Evolutionary conservation across 768 basidiomycete genomes (phyloP), one percentile per base, ranked within the genome.

Genomic region (Myochromella boudieri): DNA sequence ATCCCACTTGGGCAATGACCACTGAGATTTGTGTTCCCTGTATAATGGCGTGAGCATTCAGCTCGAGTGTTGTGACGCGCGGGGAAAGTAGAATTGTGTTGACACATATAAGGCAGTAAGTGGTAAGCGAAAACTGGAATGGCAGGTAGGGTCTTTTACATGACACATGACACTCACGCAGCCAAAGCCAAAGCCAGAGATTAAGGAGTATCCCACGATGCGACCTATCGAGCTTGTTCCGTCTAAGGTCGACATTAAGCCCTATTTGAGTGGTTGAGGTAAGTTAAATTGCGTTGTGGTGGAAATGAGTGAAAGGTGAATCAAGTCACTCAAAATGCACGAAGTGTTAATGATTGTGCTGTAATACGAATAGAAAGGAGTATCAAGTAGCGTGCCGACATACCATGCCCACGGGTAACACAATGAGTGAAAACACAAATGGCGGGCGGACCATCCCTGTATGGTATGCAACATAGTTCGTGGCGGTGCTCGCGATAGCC

Each of bases 1-100:
- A 37, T 4, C 60, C 58, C 14, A 56, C 58, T 43, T 61, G 61
- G 1, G 58, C 58, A 25, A 61, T 57, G 26, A 63, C 55, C 49
- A 58, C 52, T 14, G 51, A 45, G 1, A 55, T 51, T 48, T 58
- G 60, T 1, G 55, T 57, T 12, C 54, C 57, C 57, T 61, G 22
- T n/a, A 36, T 2, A 44, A 34, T n/a, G n/a, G n/a, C n/a, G n/a
- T n/a, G n/a, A n/a, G n/a, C n/a, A n/a, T n/a, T n/a, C n/a, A n/a
- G n/a, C n/a, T n/a, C n/a, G n/a, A n/a, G n/a, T n/a, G n/a, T n/a
- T n/a, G n/a, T n/a, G n/a, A n/a, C n/a, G n/a, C n/a, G n/a, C n/a
- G n/a, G n/a, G n/a, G n/a, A n/a, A n/a, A n/a, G n/a, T n/a, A n/a
- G n/a, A n/a, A n/a, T n/a, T n/a, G n/a, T n/a, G n/a, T n/a, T n/a